Evolutionary conservation across 495 filamentous ascomycete species (phyloP).

Genomic region (Aspergillus baeticus): DNA sequence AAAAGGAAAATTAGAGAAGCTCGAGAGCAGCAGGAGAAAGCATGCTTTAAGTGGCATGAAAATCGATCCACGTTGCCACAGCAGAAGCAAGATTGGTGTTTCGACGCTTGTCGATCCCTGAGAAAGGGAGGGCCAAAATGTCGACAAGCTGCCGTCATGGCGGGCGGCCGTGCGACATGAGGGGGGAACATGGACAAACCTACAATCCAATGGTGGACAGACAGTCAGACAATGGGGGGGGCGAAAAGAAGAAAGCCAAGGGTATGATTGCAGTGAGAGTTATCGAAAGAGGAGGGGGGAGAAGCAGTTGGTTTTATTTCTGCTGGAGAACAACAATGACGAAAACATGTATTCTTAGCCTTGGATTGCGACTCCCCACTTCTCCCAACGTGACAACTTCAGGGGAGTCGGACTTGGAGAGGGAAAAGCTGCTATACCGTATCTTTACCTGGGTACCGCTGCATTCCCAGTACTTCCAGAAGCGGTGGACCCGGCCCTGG

Average conservation of each 20-base stretch:
- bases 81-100: conserved; percentile 1
- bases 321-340: conserved; percentile 4
- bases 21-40: conserved; percentile 1
- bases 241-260: background rate
- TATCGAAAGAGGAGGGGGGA: conserved; percentile 2
- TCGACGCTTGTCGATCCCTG: conserved; percentile 24
- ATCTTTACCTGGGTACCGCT: background rate
- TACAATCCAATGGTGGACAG: conserved; percentile 6
- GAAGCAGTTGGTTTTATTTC: conserved; percentile 2
- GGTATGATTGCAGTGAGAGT: background rate
- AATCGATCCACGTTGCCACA: conserved; percentile 29
- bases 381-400: background rate
- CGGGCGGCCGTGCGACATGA: background rate
- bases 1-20: background rate
- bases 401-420: background rate
- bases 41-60: background rate
- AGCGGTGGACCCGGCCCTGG: too few relatives aligned
- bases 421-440: background rate
- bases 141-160: conserved; percentile 37
- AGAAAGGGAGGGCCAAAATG: conserved; percentile 23
- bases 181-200: background rate
- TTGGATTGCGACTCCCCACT: background rate
- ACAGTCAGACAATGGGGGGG: conserved; percentile 1
- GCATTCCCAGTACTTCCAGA: background rate
- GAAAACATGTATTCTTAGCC: background rate